These are phyloP conservation scores for Papiliotrema terrestris DNA, from an alignment of 1,284 basidiomycete species.

Conservation along the genomic window DNA sequence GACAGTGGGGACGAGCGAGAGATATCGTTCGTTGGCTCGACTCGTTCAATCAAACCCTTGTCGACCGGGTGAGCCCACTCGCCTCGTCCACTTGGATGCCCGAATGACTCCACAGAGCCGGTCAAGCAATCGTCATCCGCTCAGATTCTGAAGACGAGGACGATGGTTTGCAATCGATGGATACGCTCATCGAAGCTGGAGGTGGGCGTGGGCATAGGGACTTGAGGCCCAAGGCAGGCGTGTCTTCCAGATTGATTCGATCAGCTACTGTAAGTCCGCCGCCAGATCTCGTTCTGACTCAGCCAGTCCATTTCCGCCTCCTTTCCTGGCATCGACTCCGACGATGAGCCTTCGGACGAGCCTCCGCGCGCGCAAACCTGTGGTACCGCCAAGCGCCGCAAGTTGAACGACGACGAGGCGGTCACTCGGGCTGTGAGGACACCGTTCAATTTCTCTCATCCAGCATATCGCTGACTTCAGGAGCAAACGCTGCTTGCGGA, in stretches of 20 bases:
- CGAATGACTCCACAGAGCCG: background rate
- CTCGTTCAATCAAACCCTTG: background rate
- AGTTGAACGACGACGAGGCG: background rate
- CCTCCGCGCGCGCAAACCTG: background rate
- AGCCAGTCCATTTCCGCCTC: background rate
- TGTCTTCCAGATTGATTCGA: background rate
- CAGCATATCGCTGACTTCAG: background rate
- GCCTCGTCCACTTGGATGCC: background rate
- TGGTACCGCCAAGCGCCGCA: constrained; percentile 2
- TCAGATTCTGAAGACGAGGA: constrained; percentile 10
- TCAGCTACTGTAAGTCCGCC: background rate
- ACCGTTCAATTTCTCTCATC: background rate
- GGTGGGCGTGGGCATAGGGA: background rate
- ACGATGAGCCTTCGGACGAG: background rate
- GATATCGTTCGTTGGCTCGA: background rate
- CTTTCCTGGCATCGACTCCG: background rate
- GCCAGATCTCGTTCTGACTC: background rate
- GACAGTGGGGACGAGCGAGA: background rate
- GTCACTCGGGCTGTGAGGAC: no score
- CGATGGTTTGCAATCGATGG: no score
- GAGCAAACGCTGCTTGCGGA: constrained; percentile 12
- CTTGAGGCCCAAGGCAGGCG: background rate
- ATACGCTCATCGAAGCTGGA: background rate
- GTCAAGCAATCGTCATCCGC: constrained; percentile 1
- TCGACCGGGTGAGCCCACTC: background rate